Evolutionary conservation across 1,139 yeast genomes (phyloP), one percentile per base, ranked within the genome.

Genomic region (Protomyces inouyei): DNA sequence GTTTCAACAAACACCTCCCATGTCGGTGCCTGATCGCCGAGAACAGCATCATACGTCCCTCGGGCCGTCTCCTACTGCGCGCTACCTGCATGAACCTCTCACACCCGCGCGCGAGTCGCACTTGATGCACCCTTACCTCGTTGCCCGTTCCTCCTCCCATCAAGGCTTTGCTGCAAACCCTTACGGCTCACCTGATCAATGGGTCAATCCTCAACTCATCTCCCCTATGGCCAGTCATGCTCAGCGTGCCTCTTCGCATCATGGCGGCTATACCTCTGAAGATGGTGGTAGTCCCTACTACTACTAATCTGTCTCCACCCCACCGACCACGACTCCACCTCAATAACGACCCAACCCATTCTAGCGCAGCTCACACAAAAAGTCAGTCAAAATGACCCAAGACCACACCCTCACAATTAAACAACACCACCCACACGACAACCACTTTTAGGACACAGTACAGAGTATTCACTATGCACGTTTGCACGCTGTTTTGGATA

Each of bases 161-260:
- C 48, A 43, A 18, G 48, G 48, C 48, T 43, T 43, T 5, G 48
- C 48, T 4, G 23, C 48, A 21, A n/a, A 43, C 21, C 25, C 48
- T 12, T 43, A 43, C 12, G 48, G 14, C 48, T 43, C 48, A 6
- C 21, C 48, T 8, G 48, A 43, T 43, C 48, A 43, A 48, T 59
- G 57, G 57, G 52, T 59, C 57, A 59, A 59, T 43, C 56, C 57
- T n/a, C 35, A 46, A 16, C 25, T 59, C 23, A 52, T 59, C 57
- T 38, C 52, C 14, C 61, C 61, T 21, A 28, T 28, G 32, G 55
- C 61, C 55, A 59, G 48, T 18, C 48, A 43, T 16, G 25, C 25
- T 18, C 48, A 43, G 25, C 48, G 48, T 10, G 48, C 48, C 21
- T 16, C 48, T 10, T 43, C 48, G 25, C 48, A 43, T 18, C 21